phyloP scores from a whole-genome alignment of 1,139 yeast genomes.

The Geotrichum candidum region DNA sequence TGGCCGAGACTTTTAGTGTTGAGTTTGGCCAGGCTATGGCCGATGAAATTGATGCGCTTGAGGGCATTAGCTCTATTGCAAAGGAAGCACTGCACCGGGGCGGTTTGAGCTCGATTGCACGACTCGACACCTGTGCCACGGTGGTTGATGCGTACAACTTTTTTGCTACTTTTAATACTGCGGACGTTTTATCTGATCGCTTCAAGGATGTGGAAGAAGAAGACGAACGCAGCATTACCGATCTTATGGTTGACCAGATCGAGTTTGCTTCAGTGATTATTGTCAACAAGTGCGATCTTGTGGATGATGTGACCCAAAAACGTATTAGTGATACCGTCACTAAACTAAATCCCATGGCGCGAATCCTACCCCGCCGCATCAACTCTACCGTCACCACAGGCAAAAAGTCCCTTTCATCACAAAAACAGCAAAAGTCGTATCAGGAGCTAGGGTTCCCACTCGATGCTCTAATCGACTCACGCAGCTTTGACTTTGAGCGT shows the following conservation, averaged over 20 bases:
- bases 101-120: slow-evolving; percentile 39
- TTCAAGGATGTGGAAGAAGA: slow-evolving; percentile 39
- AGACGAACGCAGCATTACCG: slow-evolving; percentile 42
- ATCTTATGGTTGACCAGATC: slow-evolving; percentile 43
- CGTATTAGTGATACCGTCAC: slow-evolving; percentile 35
- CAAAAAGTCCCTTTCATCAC: slow-evolving; percentile 35
- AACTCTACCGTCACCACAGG: slow-evolving; percentile 26
- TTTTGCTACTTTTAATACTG: slow-evolving; percentile 39
- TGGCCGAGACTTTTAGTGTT: slow-evolving; percentile 44
- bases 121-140: slow-evolving; percentile 45
- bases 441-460: neutral
- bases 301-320: slow-evolving; percentile 28
- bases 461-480: slow-evolving; percentile 34
- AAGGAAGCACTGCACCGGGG: slow-evolving; percentile 37
- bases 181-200: slow-evolving; percentile 41
- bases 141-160: slow-evolving; percentile 43
- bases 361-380: slow-evolving; percentile 24
- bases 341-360: slow-evolving; percentile 41
- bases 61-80: slow-evolving; percentile 22
- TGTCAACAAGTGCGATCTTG: slow-evolving; percentile 37
- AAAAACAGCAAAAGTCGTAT: neutral
- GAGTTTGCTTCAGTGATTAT: slow-evolving; percentile 44
- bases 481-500: slow-evolving; percentile 38
- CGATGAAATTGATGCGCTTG: slow-evolving; percentile 30
- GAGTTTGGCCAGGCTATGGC: slow-evolving; percentile 29